Percentiles rank a stretch among this genome's conserved stretches.
Conservation (phyloP, 2,329 filamentous ascomycete genomes). For the Penicillium brevicompactum region DNA sequence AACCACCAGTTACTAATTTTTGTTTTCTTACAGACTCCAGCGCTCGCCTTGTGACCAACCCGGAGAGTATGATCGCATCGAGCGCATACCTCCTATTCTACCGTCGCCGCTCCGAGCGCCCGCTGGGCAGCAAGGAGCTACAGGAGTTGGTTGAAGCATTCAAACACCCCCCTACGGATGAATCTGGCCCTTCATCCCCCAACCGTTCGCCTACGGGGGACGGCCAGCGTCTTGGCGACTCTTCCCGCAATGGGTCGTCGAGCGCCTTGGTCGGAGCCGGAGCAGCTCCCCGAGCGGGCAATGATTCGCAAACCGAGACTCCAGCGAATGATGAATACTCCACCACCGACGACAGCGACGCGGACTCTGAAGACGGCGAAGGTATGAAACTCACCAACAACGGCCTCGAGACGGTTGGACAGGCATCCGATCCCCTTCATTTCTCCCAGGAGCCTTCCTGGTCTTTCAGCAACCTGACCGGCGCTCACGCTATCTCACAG, state of each 20-base stretch:
- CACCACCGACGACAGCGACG: slow-evolving; percentile 25
- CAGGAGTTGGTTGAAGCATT: slow-evolving; percentile 69
- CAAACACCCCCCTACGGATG: slow-evolving; percentile 51
- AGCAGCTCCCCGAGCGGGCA: slow-evolving; percentile 70
- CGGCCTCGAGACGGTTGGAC: slow-evolving; percentile 23
- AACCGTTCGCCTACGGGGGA: slow-evolving; percentile 68
- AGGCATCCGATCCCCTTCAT: slow-evolving; percentile 25
- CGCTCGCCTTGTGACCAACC: slow-evolving; percentile 67
- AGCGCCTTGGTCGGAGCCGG: slow-evolving; percentile 77
- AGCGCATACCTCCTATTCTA: slow-evolving; percentile 96
- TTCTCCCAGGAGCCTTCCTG: slow-evolving; percentile 34
- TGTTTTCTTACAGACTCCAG: slow-evolving; percentile 60
- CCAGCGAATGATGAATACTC: slow-evolving; percentile 35
- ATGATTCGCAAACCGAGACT: slow-evolving; percentile 54
- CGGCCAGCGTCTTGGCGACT: slow-evolving; percentile 83
- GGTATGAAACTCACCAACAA: slow-evolving; percentile 39
- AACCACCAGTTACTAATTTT: slow-evolving; percentile 43
- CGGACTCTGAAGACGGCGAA: slow-evolving; percentile 19
- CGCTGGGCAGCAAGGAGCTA: slow-evolving; percentile 78
- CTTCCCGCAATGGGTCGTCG: slow-evolving; percentile 88
- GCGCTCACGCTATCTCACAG: slow-evolving; percentile 33
- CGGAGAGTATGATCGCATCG: slow-evolving; percentile 66
- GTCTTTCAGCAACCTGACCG: slow-evolving; percentile 38
- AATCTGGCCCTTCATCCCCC: slow-evolving; percentile 50
- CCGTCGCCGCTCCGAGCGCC: slow-evolving; percentile 73